A percentile compares a stretch with the other conserved stretches of the same genome.
Conservation (phyloP, 2,329 filamentous ascomycete species). For the Penicillium aurantiogriseum region DNA sequence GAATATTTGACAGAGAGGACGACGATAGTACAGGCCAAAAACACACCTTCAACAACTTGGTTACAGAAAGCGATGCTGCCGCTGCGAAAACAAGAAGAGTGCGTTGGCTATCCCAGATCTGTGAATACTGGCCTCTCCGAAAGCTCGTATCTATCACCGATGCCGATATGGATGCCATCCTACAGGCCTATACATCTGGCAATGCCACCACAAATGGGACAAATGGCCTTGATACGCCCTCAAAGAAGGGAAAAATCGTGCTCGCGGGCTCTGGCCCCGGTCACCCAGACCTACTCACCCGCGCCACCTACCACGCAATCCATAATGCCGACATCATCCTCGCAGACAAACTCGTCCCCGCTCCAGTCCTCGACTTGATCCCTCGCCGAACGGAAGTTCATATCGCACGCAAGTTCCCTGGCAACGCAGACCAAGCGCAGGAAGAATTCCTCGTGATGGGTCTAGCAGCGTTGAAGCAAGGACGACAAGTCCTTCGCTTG, state of each 20-base stretch:
- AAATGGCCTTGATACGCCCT: slow-evolving; percentile 11
- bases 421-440: slow-evolving; percentile 91
- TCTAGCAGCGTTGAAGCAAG: slow-evolving; percentile 64
- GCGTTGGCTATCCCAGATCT: slow-evolving; percentile 92
- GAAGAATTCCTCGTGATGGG: slow-evolving; percentile 81
- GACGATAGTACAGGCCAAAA: slow-evolving; percentile 59
- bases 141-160: slow-evolving; percentile 77
- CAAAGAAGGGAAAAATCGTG: slow-evolving; percentile 67
- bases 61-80: slow-evolving; percentile 69
- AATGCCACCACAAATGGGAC: slow-evolving; percentile 21
- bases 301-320: slow-evolving; percentile 52
- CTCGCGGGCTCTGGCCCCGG: slow-evolving; percentile 91
- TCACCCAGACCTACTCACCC: slow-evolving; percentile 86
- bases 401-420: slow-evolving; percentile 96
- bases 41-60: slow-evolving; percentile 78
- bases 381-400: slow-evolving; percentile 84
- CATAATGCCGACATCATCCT: slow-evolving; percentile 49
- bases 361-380: slow-evolving; percentile 81
- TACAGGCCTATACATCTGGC: slow-evolving; percentile 64
- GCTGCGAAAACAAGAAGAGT: slow-evolving; percentile 77
- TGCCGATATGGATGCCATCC: slow-evolving; percentile 70
- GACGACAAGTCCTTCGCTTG: slow-evolving; percentile 78
- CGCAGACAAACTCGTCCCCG: slow-evolving; percentile 61
- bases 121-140: slow-evolving; percentile 95
- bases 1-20: slow-evolving; percentile 47